Base-by-base conservation (phyloP, 768 basidiomycete genomes). In the Vararia minispora region DNA sequence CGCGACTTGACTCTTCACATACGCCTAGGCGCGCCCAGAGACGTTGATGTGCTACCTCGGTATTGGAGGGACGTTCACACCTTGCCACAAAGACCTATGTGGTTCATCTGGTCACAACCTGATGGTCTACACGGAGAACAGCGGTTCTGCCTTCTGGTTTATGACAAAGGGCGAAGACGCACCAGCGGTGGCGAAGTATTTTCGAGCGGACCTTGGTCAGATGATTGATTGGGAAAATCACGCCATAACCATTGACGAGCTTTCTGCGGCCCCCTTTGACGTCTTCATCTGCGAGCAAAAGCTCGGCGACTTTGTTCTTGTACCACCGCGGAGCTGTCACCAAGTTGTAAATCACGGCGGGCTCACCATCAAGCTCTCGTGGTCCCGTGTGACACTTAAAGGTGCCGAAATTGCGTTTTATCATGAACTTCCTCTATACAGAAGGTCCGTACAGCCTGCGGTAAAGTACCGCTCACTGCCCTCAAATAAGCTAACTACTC, bases 11-110 rank as follows among this genome's bases (percentile, higher is more conserved):
- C n/a, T n/a, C n/a, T n/a, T n/a, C n/a, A n/a, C n/a, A n/a, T n/a
- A n/a, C n/a, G n/a, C 38, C 5, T 33, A 84, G 81, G 63, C 64
- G 30, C 61, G 60, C 20, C 73, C 85, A 2, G 79, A 88, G 50
- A 87, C 84, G 0, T 59, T 90, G 4, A 87, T 90, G 84, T 86
- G 81, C 50, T 90, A 90, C 49, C 57, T 87, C 5, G 87, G 87
- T 6, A 64, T 80, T 39, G 82, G 80, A 0, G 86, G 84, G 44
- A 89, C 87, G 0, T 87, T 74, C 54, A 90, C 87, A 0, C 79
- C 86, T 1, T 80, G 74, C 40, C 87, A 90, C 52, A 89, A 88
- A 53, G 86, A 90, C 57, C 67, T 79, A 0, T 90, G 86, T 49
- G 84, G 73, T 1, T 87, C 84, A 3, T 79, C 80, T 5, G 86